A percentile compares a stretch with the other conserved stretches of the same genome.
Conservation (phyloP, 768 basidiomycete species). For the Ramaria rubella region DNA sequence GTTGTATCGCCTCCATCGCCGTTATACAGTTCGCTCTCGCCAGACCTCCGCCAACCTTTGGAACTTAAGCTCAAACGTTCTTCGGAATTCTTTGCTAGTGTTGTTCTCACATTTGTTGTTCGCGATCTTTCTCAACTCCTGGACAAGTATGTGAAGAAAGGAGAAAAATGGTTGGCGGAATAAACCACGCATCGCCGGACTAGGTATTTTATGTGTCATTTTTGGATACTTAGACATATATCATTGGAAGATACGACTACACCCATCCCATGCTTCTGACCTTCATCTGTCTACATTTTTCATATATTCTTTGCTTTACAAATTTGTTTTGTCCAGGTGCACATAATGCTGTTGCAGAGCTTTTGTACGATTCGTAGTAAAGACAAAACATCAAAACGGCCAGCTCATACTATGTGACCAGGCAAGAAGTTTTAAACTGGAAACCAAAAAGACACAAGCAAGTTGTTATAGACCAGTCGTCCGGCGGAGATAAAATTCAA, state of each 20-base stretch:
- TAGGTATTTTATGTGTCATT: constrained; percentile 6
- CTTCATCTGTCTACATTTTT: background rate
- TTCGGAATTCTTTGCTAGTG: constrained; percentile 89
- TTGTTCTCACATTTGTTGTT: constrained; percentile 85
- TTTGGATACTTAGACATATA: constrained; percentile 1
- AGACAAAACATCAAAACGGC: background rate
- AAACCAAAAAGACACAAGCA: background rate
- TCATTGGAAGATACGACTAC: constrained; percentile 1
- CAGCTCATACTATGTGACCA: background rate
- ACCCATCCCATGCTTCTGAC: background rate
- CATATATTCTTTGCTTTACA: background rate
- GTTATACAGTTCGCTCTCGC: constrained; percentile 64
- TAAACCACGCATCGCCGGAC: constrained; percentile 21
- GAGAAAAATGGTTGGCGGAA: constrained; percentile 87
- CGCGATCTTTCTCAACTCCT: constrained; percentile 78
- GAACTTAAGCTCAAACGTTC: constrained; percentile 73
- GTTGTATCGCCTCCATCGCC: constrained; percentile 59
- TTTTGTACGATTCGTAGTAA: background rate
- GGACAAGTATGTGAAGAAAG: constrained; percentile 92
- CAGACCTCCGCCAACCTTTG: constrained; percentile 53
- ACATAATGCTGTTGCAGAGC: background rate
- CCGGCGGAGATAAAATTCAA: background rate
- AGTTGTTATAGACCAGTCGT: background rate
- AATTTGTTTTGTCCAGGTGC: background rate
- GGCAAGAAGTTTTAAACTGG: background rate